These are phyloP conservation scores for Clarireedia homoeocarpa DNA, from an alignment of 2,329 filamentous ascomycete species.

Conservation along the genomic window DNA sequence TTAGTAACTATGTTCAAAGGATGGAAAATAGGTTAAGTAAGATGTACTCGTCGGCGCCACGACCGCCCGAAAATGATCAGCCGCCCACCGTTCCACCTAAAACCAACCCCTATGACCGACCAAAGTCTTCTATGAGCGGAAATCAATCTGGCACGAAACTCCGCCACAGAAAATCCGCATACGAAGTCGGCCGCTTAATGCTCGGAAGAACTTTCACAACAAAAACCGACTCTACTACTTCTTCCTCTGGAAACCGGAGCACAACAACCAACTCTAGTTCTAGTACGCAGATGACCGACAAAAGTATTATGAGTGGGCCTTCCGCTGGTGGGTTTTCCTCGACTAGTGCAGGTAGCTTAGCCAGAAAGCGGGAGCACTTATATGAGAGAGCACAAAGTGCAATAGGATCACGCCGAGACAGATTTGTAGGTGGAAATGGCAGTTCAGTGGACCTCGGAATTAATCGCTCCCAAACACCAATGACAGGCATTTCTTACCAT, in stretches of 20 bases:
- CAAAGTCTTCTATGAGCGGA: conserved; percentile 51
- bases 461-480: conserved; percentile 53
- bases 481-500: conserved; percentile 82
- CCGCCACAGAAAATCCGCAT: conserved; percentile 64
- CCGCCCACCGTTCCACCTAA: conserved; percentile 37
- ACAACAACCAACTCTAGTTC: conserved; percentile 55
- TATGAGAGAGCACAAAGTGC: conserved; percentile 55
- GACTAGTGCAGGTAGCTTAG: conserved; percentile 90
- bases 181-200: conserved; percentile 63
- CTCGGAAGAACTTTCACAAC: conserved; percentile 78
- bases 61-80: conserved; percentile 15
- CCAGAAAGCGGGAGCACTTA: conserved; percentile 54
- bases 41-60: conserved; percentile 22
- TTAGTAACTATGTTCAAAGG: conserved; percentile 80
- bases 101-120: conserved; percentile 39
- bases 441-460: conserved; percentile 32
- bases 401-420: conserved; percentile 49
- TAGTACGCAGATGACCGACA: conserved; percentile 70
- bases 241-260: conserved; percentile 65
- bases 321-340: conserved; percentile 89
- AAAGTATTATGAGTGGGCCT: conserved; percentile 86
- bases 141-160: conserved; percentile 39
- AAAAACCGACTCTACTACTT: conserved; percentile 68
- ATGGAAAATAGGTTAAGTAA: conserved; percentile 72
- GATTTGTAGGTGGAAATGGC: conserved; percentile 21